Evolutionary conservation across 2,329 filamentous ascomycete species (phyloP).

Genomic region (Arthrobotrys entomopaga): DNA sequence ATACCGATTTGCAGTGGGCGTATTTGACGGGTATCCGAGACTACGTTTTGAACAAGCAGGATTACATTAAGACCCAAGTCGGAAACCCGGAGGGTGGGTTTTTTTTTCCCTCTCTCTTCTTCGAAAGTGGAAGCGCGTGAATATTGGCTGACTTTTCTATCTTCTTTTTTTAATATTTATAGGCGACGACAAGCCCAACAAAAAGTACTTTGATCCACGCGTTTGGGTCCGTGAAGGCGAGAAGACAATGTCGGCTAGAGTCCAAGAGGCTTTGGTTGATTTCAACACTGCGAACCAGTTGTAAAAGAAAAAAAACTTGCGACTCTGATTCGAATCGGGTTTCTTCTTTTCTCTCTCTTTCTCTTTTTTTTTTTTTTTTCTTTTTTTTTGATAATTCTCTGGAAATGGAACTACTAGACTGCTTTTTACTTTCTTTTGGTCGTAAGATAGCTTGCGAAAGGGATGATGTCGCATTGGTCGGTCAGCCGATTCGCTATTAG

Average conservation of each 20-base stretch:
- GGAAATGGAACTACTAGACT: neutral
- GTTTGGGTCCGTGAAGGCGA: conserved; percentile 97
- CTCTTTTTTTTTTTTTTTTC: neutral
- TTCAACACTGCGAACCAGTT: conserved; percentile 86
- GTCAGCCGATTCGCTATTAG: neutral
- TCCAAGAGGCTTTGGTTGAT: conserved; percentile 83
- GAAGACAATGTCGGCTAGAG: conserved; percentile 90
- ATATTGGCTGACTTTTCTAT: neutral
- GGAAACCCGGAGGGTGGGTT: conserved; percentile 83
- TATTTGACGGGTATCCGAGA: conserved; percentile 94
- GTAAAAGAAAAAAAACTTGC: conserved; percentile 69
- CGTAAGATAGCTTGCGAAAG: too few species aligned
- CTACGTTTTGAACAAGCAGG: conserved; percentile 93
- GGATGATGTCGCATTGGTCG: neutral
- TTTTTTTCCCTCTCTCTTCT: neutral
- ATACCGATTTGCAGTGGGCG: conserved; percentile 75
- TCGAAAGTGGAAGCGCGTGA: neutral
- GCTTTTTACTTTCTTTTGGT: too few species aligned
- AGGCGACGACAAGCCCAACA: conserved; percentile 95
- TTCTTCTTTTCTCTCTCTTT: neutral
- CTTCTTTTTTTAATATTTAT: neutral
- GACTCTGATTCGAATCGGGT: too few species aligned
- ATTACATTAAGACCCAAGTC: conserved; percentile 85
- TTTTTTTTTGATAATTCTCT: neutral
- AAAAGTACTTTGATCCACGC: conserved; percentile 91